Evolutionary conservation across 1,139 yeast genomes (phyloP), one percentile per base, ranked within the genome.

Genomic region (Geotrichum reessii): DNA sequence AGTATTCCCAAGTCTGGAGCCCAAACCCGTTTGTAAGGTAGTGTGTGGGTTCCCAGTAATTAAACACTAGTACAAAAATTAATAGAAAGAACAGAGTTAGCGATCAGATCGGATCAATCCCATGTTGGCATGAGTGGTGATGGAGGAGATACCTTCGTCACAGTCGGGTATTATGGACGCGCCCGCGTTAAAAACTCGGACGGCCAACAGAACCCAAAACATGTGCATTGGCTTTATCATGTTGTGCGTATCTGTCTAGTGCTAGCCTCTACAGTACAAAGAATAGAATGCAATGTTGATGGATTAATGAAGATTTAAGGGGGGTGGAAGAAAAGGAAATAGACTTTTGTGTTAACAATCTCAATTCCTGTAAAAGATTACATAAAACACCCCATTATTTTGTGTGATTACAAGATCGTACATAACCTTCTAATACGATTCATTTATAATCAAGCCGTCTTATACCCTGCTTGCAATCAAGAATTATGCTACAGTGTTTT

Each of bases 1-100:
- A 89, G 71, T 92, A 92, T 69, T 92, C 98, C 98, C 97, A 92
- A 0, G 98, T 92, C 71, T 91, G 91, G 65, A 90, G 87, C 2
- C 98, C 99, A 71, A 88, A 90, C 1, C 86, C 87, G 64, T 96
- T 81, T 2, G 86, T 74, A 46, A 92, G 67, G 57, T 87, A 78
- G 69, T 92, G 93, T 60, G 92, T 76, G 0, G 99, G 97, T 65
- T 92, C 99, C 93, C 76, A 91, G 73, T 89, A 92, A 68, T 92
- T 92, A 78, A 82, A 92, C 1, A 83, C 85, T 58, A 14, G 17
- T 22, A 31, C 46, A n/a, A 17, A 9, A 50, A 42, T 27, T 9
- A 17, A n/a, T 44, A 5, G n/a, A 17, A n/a, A 7, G 7, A 4
- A 25, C 7, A 37, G 42, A 11, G 27, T 47, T 47, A 42, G n/a